Percentiles rank a stretch among this genome's conserved stretches.
Conservation (phyloP, 2,329 filamentous ascomycete genomes). For the Cadophora sp. region DNA sequence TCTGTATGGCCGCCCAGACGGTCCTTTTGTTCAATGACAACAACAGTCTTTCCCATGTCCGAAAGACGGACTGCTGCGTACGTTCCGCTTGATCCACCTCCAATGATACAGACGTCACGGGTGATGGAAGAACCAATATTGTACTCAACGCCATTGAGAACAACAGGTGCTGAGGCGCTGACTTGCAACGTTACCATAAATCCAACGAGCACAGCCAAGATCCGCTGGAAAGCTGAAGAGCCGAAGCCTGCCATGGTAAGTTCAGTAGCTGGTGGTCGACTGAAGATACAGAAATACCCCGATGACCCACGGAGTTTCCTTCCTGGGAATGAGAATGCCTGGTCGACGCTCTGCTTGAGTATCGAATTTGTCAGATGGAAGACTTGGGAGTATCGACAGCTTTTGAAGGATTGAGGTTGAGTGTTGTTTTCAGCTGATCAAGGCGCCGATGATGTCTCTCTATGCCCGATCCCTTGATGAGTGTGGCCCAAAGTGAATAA, state of each 20-base stretch:
- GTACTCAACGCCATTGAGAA: slow-evolving; percentile 3
- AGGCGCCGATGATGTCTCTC: neutral
- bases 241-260: neutral
- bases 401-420: slow-evolving; percentile 9
- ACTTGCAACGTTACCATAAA: slow-evolving; percentile 11
- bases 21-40: slow-evolving; percentile 46
- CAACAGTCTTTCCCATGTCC: slow-evolving; percentile 44
- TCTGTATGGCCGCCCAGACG: slow-evolving; percentile 41
- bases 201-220: slow-evolving; percentile 6
- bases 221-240: neutral
- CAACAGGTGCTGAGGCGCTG: neutral
- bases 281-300: neutral
- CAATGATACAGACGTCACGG: slow-evolving; percentile 46
- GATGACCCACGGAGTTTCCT: neutral
- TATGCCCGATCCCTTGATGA: neutral
- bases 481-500: neutral
- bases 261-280: neutral
- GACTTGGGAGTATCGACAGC: neutral
- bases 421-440: slow-evolving; percentile 6
- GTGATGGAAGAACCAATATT: slow-evolving; percentile 1
- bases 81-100: slow-evolving; percentile 47
- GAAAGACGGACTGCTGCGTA: slow-evolving; percentile 46
- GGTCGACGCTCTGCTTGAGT: neutral
- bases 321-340: neutral
- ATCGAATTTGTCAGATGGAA: slow-evolving; percentile 1